These are phyloP conservation scores for Eimeria necatrix DNA, from an alignment of 169 alveolate species.

Conservation along the genomic window DNA sequence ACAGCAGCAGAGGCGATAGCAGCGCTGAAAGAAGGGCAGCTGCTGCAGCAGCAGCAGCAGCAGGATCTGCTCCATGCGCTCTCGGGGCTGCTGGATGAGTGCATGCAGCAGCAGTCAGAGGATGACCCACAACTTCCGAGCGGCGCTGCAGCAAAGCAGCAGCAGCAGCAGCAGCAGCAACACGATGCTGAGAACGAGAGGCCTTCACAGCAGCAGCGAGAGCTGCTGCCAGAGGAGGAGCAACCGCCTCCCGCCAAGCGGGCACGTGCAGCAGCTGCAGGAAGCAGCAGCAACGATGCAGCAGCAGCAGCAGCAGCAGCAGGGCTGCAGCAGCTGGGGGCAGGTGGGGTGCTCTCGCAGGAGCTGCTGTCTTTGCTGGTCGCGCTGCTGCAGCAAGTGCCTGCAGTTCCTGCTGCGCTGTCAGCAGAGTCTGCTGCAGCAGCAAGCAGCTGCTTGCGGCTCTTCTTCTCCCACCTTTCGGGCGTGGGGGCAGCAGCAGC, in stretches of 20 bases:
- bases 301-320: constrained; percentile 55
- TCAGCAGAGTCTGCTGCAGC: constrained; percentile 57
- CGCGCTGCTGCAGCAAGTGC: constrained; percentile 34
- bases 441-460: constrained; percentile 63
- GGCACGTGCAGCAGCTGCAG: neutral
- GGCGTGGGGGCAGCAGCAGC: constrained; percentile 57
- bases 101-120: neutral
- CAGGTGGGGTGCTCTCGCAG: neutral
- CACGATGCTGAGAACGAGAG: neutral
- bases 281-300: neutral
- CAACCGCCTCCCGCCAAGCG: constrained; percentile 41
- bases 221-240: constrained; percentile 31
- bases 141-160: constrained; percentile 43
- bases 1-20: constrained; percentile 46
- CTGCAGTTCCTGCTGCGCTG: constrained; percentile 3
- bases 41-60: constrained; percentile 49
- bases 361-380: constrained; percentile 22
- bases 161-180: constrained; percentile 41
- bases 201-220: constrained; percentile 40
- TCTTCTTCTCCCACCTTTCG: constrained; percentile 46
- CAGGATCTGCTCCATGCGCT: constrained; percentile 31
- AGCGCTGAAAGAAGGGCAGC: constrained; percentile 41
- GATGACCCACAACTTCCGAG: neutral
- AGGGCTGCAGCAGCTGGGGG: neutral
- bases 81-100: constrained; percentile 16